phyloP scores from a whole-genome alignment of 1,284 basidiomycete genomes.

The Microbotryum saponariae region DNA sequence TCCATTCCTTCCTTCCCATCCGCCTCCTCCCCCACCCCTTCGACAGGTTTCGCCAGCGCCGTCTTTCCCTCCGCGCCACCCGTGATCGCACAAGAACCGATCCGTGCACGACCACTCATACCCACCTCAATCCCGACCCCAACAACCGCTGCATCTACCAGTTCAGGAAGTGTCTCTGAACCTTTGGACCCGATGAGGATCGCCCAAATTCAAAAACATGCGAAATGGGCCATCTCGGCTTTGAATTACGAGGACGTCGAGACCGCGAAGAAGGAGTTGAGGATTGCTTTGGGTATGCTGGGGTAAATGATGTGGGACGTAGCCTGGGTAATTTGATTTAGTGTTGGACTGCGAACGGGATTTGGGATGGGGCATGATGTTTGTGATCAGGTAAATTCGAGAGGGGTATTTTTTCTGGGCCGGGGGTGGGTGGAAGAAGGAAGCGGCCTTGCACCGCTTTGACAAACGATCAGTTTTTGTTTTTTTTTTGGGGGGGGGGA shows the following conservation, averaged over 20 bases:
- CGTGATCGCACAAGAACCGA: constrained; percentile 26
- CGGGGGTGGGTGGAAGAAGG: no score
- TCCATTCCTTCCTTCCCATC: constrained; percentile 7
- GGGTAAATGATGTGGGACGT: constrained; percentile 45
- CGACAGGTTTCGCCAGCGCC: not conserved
- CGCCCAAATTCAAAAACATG: constrained; percentile 75
- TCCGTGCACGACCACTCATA: constrained; percentile 18
- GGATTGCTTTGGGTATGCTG: constrained; percentile 63
- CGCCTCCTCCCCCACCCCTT: constrained; percentile 11
- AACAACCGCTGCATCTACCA: constrained; percentile 38
- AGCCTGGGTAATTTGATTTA: no score
- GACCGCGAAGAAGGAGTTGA: constrained; percentile 70
- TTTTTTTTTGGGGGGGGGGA: no score
- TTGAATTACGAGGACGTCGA: constrained; percentile 85
- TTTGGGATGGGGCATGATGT: no score
- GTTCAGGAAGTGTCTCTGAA: constrained; percentile 51
- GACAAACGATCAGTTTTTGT: no score
- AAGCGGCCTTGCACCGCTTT: no score
- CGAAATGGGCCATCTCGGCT: constrained; percentile 79
- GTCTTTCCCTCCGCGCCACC: constrained; percentile 14
- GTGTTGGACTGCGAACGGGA: no score
- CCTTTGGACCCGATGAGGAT: constrained; percentile 58
- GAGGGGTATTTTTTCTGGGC: no score
- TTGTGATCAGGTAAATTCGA: no score
- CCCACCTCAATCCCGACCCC: constrained; percentile 39